Evolutionary conservation across 2,329 filamentous ascomycete species (phyloP).

Genomic region (Fusarium sulawesiense): DNA sequence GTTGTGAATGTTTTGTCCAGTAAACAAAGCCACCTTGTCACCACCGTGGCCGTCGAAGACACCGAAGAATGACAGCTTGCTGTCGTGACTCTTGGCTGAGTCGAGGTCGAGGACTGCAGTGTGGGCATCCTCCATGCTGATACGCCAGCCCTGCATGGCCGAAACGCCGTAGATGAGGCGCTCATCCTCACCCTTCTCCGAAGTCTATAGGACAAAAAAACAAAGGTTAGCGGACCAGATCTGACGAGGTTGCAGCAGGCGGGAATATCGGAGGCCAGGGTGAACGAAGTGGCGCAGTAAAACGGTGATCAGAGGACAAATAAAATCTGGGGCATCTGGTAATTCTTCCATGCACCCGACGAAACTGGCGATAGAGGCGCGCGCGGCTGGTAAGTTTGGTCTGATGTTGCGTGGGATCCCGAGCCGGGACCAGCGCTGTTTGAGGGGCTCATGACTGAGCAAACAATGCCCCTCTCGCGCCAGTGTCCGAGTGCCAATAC

Average conservation of each 20-base stretch:
- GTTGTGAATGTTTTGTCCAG: slow-evolving; percentile 91
- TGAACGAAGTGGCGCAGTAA: background rate
- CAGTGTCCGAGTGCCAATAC: slow-evolving; percentile 8
- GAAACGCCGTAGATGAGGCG: slow-evolving; percentile 93
- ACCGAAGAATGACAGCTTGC: slow-evolving; percentile 92
- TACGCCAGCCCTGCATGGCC: slow-evolving; percentile 99
- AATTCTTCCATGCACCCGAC: background rate
- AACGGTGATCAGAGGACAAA: background rate
- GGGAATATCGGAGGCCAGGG: slow-evolving; percentile 34
- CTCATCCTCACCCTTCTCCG: slow-evolving; percentile 91
- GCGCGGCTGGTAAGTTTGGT: slow-evolving; percentile 17
- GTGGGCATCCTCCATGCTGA: slow-evolving; percentile 99
- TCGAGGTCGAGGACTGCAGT: slow-evolving; percentile 85
- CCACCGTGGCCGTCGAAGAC: slow-evolving; percentile 98
- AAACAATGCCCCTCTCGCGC: slow-evolving; percentile 39
- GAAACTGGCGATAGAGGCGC: slow-evolving; percentile 23
- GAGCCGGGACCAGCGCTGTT: slow-evolving; percentile 24
- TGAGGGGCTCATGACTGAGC: slow-evolving; percentile 43
- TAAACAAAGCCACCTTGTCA: slow-evolving; percentile 93
- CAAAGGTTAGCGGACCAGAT: slow-evolving; percentile 44
- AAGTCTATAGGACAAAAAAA: slow-evolving; percentile 69
- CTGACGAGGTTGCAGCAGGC: slow-evolving; percentile 16
- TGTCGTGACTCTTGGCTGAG: slow-evolving; percentile 72
- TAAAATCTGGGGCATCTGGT: background rate
- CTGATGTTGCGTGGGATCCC: slow-evolving; percentile 11